A percentile compares a stretch with the other conserved stretches of the same genome.
Conservation (phyloP, 768 basidiomycete species). For the Amanita inopinata region DNA sequence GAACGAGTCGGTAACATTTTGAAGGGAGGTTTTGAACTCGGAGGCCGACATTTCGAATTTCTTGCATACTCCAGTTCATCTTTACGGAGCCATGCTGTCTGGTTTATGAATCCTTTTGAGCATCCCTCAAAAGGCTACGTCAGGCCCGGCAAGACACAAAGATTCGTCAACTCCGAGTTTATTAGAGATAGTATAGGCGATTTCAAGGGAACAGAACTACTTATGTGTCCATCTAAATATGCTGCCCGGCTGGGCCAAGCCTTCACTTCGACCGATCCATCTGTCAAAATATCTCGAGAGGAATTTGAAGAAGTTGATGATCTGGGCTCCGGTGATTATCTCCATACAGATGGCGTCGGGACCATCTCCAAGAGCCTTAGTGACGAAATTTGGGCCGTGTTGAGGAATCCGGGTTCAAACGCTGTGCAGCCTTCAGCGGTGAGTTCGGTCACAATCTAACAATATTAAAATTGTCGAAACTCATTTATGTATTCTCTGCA, state of each 20-base stretch:
- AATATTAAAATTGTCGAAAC: no score
- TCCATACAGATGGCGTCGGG: slow-evolving; percentile 74
- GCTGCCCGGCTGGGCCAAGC: slow-evolving; percentile 80
- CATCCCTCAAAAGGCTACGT: slow-evolving; percentile 19
- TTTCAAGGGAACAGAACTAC: slow-evolving; percentile 41
- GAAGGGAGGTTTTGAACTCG: slow-evolving; percentile 58
- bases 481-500: no score
- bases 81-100: slow-evolving; percentile 70
- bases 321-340: slow-evolving; percentile 30
- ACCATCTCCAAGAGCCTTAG: slow-evolving; percentile 59
- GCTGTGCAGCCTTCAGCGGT: slow-evolving; percentile 51
- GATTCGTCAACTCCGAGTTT: slow-evolving; percentile 37
- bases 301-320: slow-evolving; percentile 63
- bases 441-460: no score
- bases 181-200: slow-evolving; percentile 63
- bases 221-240: slow-evolving; percentile 62
- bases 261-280: slow-evolving; percentile 74
- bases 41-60: slow-evolving; percentile 67
- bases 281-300: slow-evolving; percentile 40
- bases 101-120: slow-evolving; percentile 65
- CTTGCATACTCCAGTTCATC: slow-evolving; percentile 77
- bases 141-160: not conserved
- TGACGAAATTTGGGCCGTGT: slow-evolving; percentile 46
- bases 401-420: slow-evolving; percentile 30
- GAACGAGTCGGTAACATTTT: slow-evolving; percentile 50